These are phyloP conservation scores for Nemania sp. DNA, from an alignment of 2,329 filamentous ascomycete species.

Conservation along the genomic window DNA sequence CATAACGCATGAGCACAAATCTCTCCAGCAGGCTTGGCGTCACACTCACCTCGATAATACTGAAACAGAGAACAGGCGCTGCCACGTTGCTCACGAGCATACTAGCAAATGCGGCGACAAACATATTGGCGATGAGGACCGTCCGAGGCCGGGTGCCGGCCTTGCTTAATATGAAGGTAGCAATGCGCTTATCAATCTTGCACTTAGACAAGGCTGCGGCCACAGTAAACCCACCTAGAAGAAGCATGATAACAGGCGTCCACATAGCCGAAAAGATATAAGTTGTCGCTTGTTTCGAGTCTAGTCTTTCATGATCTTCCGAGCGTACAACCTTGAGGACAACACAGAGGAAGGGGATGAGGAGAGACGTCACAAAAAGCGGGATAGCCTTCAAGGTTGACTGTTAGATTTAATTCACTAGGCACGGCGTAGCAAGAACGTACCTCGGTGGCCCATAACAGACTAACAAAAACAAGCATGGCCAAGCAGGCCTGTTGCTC, in stretches of 20 bases:
- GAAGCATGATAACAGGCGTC: conserved; percentile 98
- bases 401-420: conserved; percentile 23
- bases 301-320: conserved; percentile 77
- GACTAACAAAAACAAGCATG: conserved; percentile 90
- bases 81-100: conserved; percentile 99
- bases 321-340: conserved; percentile 85
- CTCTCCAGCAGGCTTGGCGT: not conserved
- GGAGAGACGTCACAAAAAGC: conserved; percentile 92
- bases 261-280: conserved; percentile 97
- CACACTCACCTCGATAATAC: conserved; percentile 84
- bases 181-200: conserved; percentile 97
- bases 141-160: conserved; percentile 90
- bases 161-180: conserved; percentile 95
- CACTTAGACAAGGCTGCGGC: conserved; percentile 96
- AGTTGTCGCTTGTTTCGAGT: conserved; percentile 82
- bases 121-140: conserved; percentile 97
- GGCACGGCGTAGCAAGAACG: conserved; percentile 42
- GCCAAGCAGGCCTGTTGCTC: conserved; percentile 98
- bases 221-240: conserved; percentile 95
- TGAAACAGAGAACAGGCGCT: conserved; percentile 95
- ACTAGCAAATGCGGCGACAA: conserved; percentile 95
- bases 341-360: conserved; percentile 94
- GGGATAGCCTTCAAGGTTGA: conserved; percentile 78
- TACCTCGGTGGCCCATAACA: conserved; percentile 97
- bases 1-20: conserved; percentile 11